Conservation (phyloP, 768 basidiomycete genomes). For the Collybia sp. region DNA sequence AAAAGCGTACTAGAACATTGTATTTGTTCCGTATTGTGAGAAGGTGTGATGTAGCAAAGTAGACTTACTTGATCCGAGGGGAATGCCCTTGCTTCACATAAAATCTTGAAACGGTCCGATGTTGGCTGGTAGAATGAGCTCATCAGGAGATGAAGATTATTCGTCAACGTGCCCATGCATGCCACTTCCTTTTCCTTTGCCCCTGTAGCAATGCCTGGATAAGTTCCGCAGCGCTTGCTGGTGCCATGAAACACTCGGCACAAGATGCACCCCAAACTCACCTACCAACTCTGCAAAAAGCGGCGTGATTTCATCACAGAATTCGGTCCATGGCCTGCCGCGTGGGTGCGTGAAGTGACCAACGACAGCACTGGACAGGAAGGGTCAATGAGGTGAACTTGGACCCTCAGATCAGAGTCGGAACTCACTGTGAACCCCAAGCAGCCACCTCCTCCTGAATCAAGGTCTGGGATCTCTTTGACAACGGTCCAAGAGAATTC, state of each 20-base stretch:
- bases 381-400: conserved; percentile 11
- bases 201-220: conserved; percentile 41
- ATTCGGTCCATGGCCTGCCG: conserved; percentile 76
- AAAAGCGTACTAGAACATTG: conserved; percentile 77
- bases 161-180: conserved; percentile 92
- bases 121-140: conserved; percentile 92
- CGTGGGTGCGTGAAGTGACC: conserved; percentile 93
- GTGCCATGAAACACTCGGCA: not conserved
- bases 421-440: conserved; percentile 69
- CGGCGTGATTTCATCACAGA: conserved; percentile 67
- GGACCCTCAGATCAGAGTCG: conserved; percentile 7
- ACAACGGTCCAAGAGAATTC: conserved; percentile 86
- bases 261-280: conserved; percentile 28
- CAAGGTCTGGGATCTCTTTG: conserved; percentile 66
- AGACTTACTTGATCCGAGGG: conserved; percentile 88
- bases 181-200: conserved; percentile 88
- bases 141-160: conserved; percentile 95
- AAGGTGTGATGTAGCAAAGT: too few species aligned
- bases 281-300: conserved; percentile 82
- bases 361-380: conserved; percentile 61
- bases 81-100: conserved; percentile 92
- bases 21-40: too few species aligned
- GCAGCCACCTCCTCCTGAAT: conserved; percentile 79
- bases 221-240: conserved; percentile 9
- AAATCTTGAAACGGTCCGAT: conserved; percentile 79